phyloP scores from a whole-genome alignment of 2,329 filamentous ascomycete genomes.

The Fusarium circinatum region DNA sequence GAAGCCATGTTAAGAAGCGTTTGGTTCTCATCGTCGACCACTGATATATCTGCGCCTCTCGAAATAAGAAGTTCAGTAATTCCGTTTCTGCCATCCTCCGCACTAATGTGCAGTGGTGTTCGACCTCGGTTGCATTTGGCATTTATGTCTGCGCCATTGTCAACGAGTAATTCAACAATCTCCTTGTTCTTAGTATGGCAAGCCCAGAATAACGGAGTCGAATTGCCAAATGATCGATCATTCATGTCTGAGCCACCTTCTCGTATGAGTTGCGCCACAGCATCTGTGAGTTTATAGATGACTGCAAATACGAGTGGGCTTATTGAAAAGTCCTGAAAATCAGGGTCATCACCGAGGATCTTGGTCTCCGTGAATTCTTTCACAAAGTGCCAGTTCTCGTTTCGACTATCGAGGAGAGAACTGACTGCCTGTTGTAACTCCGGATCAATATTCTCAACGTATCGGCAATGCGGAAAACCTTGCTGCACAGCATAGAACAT shows the following conservation, averaged over 20 bases:
- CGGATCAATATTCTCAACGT: fast-evolving
- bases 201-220: fast-evolving
- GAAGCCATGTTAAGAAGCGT: fast-evolving
- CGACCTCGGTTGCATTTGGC: fast-evolving
- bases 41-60: fast-evolving
- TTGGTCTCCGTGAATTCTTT: fast-evolving
- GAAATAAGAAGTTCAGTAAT: fast-evolving
- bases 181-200: fast-evolving
- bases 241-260: fast-evolving
- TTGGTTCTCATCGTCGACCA: fast-evolving
- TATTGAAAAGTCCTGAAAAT: fast-evolving
- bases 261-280: fast-evolving
- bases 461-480: fast-evolving
- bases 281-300: fast-evolving
- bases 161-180: fast-evolving
- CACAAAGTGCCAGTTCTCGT: fast-evolving
- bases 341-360: fast-evolving
- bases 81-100: fast-evolving
- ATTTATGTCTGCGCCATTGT: neutral
- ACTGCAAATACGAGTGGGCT: fast-evolving
- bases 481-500: fast-evolving
- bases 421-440: neutral
- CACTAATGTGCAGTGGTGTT: fast-evolving
- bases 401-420: fast-evolving
- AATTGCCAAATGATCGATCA: neutral